Evolutionary conservation across 2,329 filamentous ascomycete species (phyloP), one percentile per base, ranked within the genome.

Genomic region (Phoma sp.): DNA sequence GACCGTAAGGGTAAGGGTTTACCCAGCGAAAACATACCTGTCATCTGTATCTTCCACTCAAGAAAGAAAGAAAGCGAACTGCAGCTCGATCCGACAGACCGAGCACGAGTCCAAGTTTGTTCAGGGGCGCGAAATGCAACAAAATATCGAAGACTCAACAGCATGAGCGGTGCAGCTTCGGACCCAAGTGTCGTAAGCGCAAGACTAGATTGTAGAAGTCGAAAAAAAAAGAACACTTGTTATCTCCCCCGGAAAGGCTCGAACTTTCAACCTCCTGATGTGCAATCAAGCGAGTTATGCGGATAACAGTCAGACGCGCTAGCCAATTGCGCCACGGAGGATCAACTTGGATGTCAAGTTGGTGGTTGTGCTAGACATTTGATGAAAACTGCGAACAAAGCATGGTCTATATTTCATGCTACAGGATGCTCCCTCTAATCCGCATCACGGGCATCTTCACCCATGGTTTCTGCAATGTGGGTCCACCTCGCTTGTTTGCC

Each of bases 261-360:
- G 67, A 69, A 69, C 65, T 66, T 68, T 58, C 62, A 69, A 67
- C 67, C 66, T 68, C 66, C 62, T 63, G 67, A 69, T 68, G 52
- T 57, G 53, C 57, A 44, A 59, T 52, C 47, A 57, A 57, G 54
- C 30, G 27, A 38, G 44, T 29, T 2, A 29, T 52, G 47, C 47
- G 48, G 55, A 53, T 83, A 83, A 83, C 81, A 83, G 81, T 83
- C 81, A 80, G 78, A 84, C 82, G 81, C 81, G 81, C 81, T 83
- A 83, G 80, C 81, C 82, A 83, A 76, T 76, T 76, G 74, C 74
- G 74, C 73, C 74, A 76, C 69, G 71, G 73, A 74, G 72, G 72
- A 75, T 68, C 27, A 58, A 52, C 59, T 54, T 49, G 36, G 22
- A 33, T 14, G 18, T 18, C 18, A 46, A 48, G 58, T 57, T 58